Base-by-base conservation (phyloP, 1,139 yeast genomes). In the Kurtzmaniella quercitrusa region DNA sequence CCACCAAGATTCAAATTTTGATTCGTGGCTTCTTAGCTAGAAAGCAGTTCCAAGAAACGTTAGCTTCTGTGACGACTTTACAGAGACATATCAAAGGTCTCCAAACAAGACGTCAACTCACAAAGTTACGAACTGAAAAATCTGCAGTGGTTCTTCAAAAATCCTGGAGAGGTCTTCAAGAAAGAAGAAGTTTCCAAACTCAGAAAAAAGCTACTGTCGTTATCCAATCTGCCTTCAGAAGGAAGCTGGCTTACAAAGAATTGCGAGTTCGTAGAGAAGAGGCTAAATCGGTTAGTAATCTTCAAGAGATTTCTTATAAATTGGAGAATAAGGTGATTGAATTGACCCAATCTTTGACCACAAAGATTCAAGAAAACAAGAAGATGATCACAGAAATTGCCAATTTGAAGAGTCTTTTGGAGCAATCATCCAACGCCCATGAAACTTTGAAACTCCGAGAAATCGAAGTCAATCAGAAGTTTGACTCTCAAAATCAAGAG, bases 291-390 rank as follows among this genome's bases (percentile, higher is more conserved):
- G 95, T 89, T 40, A 85, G 83, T 60, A 95, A 85, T 59, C 77
- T 88, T 71, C 82, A 88, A 65, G 96, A 93, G 62, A 95, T 89
- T 36, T 89, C 95, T 56, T 93, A 89, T 67, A 82, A 86, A 61
- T 77, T 93, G 57, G 98, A 94, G 64, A 93, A 91, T 65, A 93
- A 93, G 73, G 98, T 94, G 19, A 90, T 93, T 51, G 96, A 91
- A 63, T 79, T 94, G 52, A 90, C 96, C 1, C 96, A 91, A 62
- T 79, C 84, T 9, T 73, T 91, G 52, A 81, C 95, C 1, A 66
- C 82, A 23, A 85, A 86, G 65, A 81, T 84, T 37, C 85, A 80
- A 55, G 96, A 89, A 55, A 91, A 90, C 65, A 85, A 84, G 68
- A 77, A 75, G 48, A 73, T 91, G 58, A 74, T 79, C 51, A 66